phyloP scores from a whole-genome alignment of 805 yeast genomes.

The Lipomyces sp. region DNA sequence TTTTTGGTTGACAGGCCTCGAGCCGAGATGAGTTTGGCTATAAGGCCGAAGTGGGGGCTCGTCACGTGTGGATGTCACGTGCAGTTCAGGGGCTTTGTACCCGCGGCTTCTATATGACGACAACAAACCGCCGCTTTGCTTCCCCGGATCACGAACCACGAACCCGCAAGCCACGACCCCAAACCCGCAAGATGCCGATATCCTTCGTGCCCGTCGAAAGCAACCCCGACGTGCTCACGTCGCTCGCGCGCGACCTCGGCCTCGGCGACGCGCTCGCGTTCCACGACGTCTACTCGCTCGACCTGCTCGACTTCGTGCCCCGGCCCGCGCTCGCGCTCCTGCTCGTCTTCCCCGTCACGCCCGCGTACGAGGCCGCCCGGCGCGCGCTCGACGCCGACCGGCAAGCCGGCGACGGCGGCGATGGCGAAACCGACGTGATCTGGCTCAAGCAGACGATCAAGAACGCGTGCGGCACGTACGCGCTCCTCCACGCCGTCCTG shows the following conservation, averaged over 20 bases:
- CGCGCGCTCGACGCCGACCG: conserved; percentile 40
- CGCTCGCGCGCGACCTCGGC: conserved; percentile 66
- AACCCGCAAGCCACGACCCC: no score
- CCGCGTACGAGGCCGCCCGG: conserved; percentile 54
- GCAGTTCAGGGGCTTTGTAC: no score
- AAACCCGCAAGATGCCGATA: no score
- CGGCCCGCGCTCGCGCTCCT: conserved; percentile 74
- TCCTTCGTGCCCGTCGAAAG: conserved; percentile 74
- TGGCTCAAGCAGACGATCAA: conserved; percentile 80
- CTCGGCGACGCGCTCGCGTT: conserved; percentile 58
- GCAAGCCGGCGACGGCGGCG: conserved; percentile 15
- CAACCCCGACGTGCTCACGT: conserved; percentile 78
- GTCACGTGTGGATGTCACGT: no score
- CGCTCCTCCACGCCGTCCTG: conserved; percentile 64
- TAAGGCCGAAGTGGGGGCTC: no score
- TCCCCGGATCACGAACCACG: no score
- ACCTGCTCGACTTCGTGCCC: conserved; percentile 74
- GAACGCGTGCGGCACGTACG: conserved; percentile 93
- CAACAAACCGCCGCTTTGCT: no score
- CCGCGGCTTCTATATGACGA: no score
- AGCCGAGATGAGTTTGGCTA: no score
- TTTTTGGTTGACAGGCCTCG: no score
- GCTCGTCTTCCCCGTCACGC: conserved; percentile 78
- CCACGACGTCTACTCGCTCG: conserved; percentile 79
- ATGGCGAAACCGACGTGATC: conserved; percentile 36